Base-by-base conservation (phyloP, 2,329 filamentous ascomycete genomes). In the Remersonia thermophila region DNA sequence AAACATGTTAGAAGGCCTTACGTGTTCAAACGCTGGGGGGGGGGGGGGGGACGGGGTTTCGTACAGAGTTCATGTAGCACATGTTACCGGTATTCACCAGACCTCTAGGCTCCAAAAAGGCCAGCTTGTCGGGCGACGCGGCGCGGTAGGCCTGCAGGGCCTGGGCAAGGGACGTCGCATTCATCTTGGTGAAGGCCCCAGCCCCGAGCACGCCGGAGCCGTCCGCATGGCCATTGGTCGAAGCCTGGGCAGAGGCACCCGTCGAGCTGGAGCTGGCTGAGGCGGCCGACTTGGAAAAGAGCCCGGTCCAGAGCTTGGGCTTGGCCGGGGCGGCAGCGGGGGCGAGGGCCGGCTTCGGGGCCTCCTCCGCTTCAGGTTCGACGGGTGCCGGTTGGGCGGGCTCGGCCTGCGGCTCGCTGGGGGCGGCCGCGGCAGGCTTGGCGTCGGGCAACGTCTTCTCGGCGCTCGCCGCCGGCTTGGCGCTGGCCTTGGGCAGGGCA, bases 11-110 rank as follows among this genome's bases (percentile, higher is more conserved):
- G 60, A 40, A 47, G 37, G 1, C 11, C 2, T 9, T 15, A 15
- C 7, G 32, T 20, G 25, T 18, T 13, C 20, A 5, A 6, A 9
- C 5, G 20, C 9, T 23, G 9, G 20, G 20, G 5, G 5, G 25
- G 7, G 30, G 10, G 12, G 13, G 27, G 4, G 18, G 5, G 64
- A n/a, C n/a, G 10, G 5, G 5, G 12, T 9, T 7, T n/a, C 83
- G 63, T 69, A 94, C 89, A 45, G 91, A 95, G 66, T 96, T 98
- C 91, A 98, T 96, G 62, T 98, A 98, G 61, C 91, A 98, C 83
- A 96, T 93, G 55, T 98, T 96, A 33, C 91, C 91, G 28, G 89
- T 93, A 61, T 98, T 98, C 48, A 94, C 83, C 53, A 98, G 71
- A 33, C 91, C 91, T 47, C 89, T 76, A 34, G 91, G 91, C 60